phyloP scores from a whole-genome alignment of 257 asterid species.

The Lycium barbarum region DNA sequence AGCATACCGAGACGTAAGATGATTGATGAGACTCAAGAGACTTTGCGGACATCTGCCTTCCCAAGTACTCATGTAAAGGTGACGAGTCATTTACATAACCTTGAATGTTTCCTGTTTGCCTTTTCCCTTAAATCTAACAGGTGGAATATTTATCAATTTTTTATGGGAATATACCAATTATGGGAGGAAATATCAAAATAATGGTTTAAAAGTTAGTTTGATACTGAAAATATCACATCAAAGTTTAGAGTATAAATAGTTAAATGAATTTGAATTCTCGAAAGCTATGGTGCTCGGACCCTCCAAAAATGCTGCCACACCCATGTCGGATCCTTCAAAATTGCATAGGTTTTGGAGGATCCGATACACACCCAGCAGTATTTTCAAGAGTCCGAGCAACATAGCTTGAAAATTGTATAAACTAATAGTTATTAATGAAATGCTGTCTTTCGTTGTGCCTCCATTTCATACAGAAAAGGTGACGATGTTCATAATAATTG shows the following conservation, averaged over 20 bases:
- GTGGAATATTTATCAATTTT: too few species aligned
- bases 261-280: background rate
- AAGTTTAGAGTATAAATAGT: background rate
- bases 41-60: slow-evolving; percentile 92
- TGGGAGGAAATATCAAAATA: too few species aligned
- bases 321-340: too few species aligned
- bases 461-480: background rate
- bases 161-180: too few species aligned
- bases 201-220: too few species aligned
- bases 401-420: background rate
- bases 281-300: background rate
- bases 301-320: too few species aligned
- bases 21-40: slow-evolving; percentile 95
- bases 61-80: slow-evolving; percentile 89
- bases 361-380: too few species aligned
- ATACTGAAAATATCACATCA: background rate
- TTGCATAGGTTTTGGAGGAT: too few species aligned
- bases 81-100: background rate
- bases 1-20: slow-evolving; percentile 90
- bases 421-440: background rate
- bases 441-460: background rate
- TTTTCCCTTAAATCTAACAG: background rate
- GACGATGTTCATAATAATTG: background rate
- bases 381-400: too few species aligned
- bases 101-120: background rate